Conservation (phyloP, 73 alveolate genomes). For the Symbiodinium pilosum region DNA sequence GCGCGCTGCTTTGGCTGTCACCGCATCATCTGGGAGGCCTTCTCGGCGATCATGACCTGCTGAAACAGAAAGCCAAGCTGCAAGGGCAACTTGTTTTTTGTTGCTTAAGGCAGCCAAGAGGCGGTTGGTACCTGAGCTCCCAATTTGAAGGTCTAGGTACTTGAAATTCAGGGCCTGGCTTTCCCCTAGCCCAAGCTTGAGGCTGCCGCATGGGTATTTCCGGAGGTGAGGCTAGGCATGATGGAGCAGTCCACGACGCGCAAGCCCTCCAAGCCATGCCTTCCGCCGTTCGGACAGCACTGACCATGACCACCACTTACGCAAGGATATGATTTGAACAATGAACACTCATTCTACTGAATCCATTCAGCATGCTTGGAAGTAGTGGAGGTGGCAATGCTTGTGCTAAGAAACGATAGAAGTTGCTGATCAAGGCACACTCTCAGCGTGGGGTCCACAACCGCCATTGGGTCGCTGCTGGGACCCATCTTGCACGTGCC, state of each 20-base stretch:
- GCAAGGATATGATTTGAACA: no score
- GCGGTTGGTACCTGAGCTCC: not conserved
- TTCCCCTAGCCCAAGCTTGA: not conserved
- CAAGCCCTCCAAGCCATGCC: conserved; percentile 82
- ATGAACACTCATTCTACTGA: not conserved
- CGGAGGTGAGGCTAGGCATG: conserved; percentile 74
- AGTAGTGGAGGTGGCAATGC: no score
- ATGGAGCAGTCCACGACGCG: conserved; percentile 73
- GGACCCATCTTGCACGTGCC: conserved; percentile 94
- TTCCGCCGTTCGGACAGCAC: no score
- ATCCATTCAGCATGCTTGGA: no score
- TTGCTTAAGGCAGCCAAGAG: not conserved
- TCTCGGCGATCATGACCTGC: conserved; percentile 86
- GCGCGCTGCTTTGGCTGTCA: not conserved
- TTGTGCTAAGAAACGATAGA: not conserved
- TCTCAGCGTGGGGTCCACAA: conserved; percentile 54
- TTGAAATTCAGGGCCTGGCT: no score
- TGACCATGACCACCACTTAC: no score
- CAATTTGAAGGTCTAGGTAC: no score
- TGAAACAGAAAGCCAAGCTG: not conserved
- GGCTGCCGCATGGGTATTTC: conserved; percentile 48
- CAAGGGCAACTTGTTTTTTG: not conserved
- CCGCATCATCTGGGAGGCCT: conserved; percentile 17
- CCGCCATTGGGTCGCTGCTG: conserved; percentile 17
- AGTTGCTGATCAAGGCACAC: not conserved